Percentiles rank a stretch among this genome's conserved stretches.
Evolutionary conservation across 805 yeast genomes (phyloP).

Genomic region (Pichia pseudocactophila): DNA sequence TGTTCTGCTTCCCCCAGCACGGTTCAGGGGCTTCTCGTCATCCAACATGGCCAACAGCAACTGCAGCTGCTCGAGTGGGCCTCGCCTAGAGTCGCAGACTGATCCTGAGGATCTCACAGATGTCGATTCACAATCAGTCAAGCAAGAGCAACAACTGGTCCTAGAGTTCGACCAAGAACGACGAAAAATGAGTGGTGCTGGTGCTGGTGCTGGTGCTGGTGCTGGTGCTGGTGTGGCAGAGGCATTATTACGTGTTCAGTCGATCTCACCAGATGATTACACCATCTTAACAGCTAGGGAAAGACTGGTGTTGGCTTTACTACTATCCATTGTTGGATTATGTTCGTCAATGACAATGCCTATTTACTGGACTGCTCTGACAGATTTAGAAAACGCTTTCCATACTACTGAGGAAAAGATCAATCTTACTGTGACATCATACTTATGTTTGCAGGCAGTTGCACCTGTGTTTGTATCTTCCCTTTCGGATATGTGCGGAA

Average conservation of each 20-base stretch:
- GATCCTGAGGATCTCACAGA: no score
- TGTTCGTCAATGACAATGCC: conserved; percentile 70
- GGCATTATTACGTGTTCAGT: background rate
- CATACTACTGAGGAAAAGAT: conserved; percentile 46
- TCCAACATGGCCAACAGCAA: no score
- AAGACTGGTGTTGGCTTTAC: conserved; percentile 30
- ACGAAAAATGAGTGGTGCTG: no score
- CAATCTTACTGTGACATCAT: conserved; percentile 69
- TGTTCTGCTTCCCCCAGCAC: no score
- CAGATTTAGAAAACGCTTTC: conserved; percentile 46
- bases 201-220: background rate
- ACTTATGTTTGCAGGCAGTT: conserved; percentile 67
- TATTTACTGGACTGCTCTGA: conserved; percentile 72
- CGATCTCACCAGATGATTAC: conserved; percentile 23
- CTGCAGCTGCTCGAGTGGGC: background rate
- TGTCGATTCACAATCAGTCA: no score
- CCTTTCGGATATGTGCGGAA: conserved; percentile 61
- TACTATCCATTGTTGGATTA: conserved; percentile 41
- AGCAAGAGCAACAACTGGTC: no score
- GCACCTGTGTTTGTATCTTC: conserved; percentile 63
- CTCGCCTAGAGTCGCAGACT: no score
- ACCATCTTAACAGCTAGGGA: conserved; percentile 38
- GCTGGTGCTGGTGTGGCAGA: background rate
- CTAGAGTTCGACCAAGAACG: no score
- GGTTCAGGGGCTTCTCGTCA: no score